Base-by-base conservation (phyloP, 2,329 filamentous ascomycete species). In the Phaeosphaeriaceae sp. region DNA sequence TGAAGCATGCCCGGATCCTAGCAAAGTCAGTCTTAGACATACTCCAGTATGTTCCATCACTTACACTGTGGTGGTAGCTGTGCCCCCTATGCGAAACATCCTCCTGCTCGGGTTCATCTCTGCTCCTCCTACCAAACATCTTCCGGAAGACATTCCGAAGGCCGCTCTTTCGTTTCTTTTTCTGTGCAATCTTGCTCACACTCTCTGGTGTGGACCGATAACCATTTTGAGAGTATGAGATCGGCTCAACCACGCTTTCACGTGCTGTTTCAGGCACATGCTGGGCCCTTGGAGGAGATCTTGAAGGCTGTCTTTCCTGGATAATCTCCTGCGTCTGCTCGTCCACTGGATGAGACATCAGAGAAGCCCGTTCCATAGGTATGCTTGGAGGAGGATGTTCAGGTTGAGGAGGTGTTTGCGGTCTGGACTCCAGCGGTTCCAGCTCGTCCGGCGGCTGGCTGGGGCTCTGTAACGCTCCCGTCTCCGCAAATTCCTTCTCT, bases 111-210 rank as follows among this genome's bases (percentile, higher is more conserved):
- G 54, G 54, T 47, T 70, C 68, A 11, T 75, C 71, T 17, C 67
- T 71, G 31, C 67, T 65, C 55, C 65, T 75, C 40, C 70, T 67
- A 15, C 76, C 72, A 53, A 78, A 78, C 71, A 78, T 78, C 52
- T 76, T 76, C 3, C 75, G 69, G 49, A 78, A 75, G 7, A 76
- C 76, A 60, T 68, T 68, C 36, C 72, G 62, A 24, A 78, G 64
- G 9, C 75, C 73, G 42, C 76, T 76, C 56, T 73, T 75, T 40
- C 74, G 71, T 61, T 76, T 73, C 62, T 72, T 73, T 66, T 71
- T 75, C 33, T 71, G 64, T 11, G 67, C 58, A 49, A 62, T 21
- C 47, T 70, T 68, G 9, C 58, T 60, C n/a, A 63, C 57, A 49
- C 69, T 74, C 22, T 76, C 72, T 33, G 70, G 68, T 3, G 68